Base-by-base conservation (phyloP, 306 rosid genomes). In the Elaeagnus macrophylla region DNA sequence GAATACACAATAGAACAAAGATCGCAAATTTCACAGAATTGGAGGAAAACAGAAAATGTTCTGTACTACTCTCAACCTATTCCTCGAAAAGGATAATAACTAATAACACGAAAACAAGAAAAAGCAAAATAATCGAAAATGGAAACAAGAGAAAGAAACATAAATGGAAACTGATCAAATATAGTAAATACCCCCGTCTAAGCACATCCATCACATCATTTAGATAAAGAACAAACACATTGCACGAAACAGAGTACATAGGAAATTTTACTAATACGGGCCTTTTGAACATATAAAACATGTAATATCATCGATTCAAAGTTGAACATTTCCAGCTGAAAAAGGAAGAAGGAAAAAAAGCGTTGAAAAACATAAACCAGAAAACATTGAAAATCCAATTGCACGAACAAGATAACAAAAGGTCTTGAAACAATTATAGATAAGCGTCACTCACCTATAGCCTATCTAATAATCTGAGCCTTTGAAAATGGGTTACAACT, bases 171-270 rank as follows among this genome's bases (percentile, higher is more conserved):
- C 65, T 41, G 58, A 25, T 25, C 2, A 25, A 25, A 25, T 25
- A 25, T 25, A 25, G 32, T 25, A 25, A 25, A 25, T 25, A 25
- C 32, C n/a, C 48, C 51, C 43, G 47, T 51, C 12, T 6, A 46
- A 54, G 13, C 6, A 45, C 17, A 16, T 36, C 39, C 46, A 67
- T 25, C 32, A 57, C 50, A 39, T 59, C 55, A 73, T 20, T 50
- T 47, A 37, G 51, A n/a, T 45, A 17, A 73, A 62, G 61, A 70
- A 42, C 69, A 74, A 58, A 65, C 63, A 55, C 71, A 73, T 58
- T 76, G 74, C 59, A 49, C 13, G 37, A 53, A 49, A 48, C 38
- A 44, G 49, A 60, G 47, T 7, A 35, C 13, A 11, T 20, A 19
- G 69, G 48, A 70, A 67, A 39, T 45, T 18, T 17, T 11, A 46